Conservation (phyloP, 1,284 basidiomycete genomes). For the Volvariella volvacea region DNA sequence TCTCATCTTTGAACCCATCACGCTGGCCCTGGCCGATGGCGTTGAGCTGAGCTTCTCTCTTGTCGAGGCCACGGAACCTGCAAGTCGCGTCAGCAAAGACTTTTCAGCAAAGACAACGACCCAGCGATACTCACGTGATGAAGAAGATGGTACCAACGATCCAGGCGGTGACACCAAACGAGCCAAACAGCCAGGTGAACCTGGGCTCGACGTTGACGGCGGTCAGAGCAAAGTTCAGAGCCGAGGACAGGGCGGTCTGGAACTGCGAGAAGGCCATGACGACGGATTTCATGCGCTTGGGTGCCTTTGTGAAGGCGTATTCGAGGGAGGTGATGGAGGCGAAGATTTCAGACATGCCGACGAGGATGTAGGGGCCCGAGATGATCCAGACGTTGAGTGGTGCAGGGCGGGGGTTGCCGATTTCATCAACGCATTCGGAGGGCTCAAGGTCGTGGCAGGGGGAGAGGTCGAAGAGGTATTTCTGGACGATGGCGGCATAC, state of each 20-base stretch:
- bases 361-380: slow-evolving; percentile 39
- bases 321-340: slow-evolving; percentile 59
- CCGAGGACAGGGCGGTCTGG: slow-evolving; percentile 42
- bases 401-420: slow-evolving; percentile 26
- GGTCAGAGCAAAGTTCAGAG: slow-evolving; percentile 37
- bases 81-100: slow-evolving; percentile 18
- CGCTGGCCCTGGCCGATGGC: slow-evolving; percentile 34
- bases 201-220: slow-evolving; percentile 33
- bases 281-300: slow-evolving; percentile 49
- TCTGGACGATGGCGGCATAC: slow-evolving; percentile 49
- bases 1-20: slow-evolving; percentile 27
- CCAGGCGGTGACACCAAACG: slow-evolving; percentile 41
- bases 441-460: slow-evolving; percentile 38
- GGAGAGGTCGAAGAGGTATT: slow-evolving; percentile 40
- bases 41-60: slow-evolving; percentile 37
- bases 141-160: slow-evolving; percentile 41
- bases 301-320: slow-evolving; percentile 60
- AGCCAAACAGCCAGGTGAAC: slow-evolving; percentile 39
- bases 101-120: slow-evolving; percentile 1
- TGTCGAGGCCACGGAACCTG: slow-evolving; percentile 46
- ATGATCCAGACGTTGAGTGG: slow-evolving; percentile 49
- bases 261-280: slow-evolving; percentile 51
- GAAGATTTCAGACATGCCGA: slow-evolving; percentile 50
- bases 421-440: slow-evolving; percentile 28
- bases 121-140: slow-evolving; percentile 20